A percentile compares a stretch with the other conserved stretches of the same genome.
Evolutionary conservation across 2,329 filamentous ascomycete species (phyloP).

Genomic region (Colletotrichum neosansevieriae): DNA sequence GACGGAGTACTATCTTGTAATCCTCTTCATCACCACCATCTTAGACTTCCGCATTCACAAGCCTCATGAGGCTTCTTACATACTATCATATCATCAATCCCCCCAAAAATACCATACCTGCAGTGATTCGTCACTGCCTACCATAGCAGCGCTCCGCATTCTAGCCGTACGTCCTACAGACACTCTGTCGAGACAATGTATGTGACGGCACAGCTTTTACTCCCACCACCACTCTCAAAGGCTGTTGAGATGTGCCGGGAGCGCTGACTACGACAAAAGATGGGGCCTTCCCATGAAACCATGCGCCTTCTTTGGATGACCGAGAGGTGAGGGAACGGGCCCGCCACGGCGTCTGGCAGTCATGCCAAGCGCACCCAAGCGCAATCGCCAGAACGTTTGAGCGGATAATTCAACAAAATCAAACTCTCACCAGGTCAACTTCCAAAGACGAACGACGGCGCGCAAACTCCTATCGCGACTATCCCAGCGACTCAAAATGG

Average conservation of each 20-base stretch:
- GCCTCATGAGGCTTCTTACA: not conserved
- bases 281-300: conserved; percentile 21
- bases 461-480: not conserved
- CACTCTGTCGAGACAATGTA: too few relatives aligned
- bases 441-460: not conserved
- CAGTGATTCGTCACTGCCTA: not conserved
- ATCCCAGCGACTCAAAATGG: conserved; percentile 10
- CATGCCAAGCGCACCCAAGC: conserved; percentile 27
- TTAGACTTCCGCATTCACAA: conserved; percentile 3
- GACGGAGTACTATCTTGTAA: conserved; percentile 32
- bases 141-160: not conserved
- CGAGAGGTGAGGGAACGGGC: conserved; percentile 8
- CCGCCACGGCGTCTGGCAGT: conserved; percentile 29
- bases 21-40: conserved; percentile 8
- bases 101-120: not conserved
- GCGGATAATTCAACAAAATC: conserved; percentile 15
- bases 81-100: conserved; percentile 4
- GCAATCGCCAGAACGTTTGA: not conserved
- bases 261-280: conserved; percentile 1
- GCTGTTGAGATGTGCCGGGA: too few relatives aligned
- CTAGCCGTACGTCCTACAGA: too few relatives aligned
- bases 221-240: not conserved
- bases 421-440: not conserved
- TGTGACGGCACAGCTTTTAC: too few relatives aligned
- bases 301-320: conserved; percentile 15